phyloP scores from a whole-genome alignment of 495 filamentous ascomycete species.

The Penicillium turbatum region DNA sequence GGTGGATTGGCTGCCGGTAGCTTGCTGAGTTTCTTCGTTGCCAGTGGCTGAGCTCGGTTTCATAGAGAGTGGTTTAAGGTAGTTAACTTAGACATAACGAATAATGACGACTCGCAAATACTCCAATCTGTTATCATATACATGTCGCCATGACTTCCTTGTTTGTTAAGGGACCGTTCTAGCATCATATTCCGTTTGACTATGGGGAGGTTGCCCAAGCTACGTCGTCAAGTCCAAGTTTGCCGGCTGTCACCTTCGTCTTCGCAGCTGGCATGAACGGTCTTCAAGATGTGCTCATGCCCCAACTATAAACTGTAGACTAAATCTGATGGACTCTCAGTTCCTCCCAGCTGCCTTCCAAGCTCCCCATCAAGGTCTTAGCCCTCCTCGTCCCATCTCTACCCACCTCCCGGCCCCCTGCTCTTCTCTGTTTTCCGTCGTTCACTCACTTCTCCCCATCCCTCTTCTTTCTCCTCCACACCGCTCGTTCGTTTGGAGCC shows the following conservation, averaged over 20 bases:
- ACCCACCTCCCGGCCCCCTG: background rate
- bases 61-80: background rate
- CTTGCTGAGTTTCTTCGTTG: slow-evolving; percentile 77
- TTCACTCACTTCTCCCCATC: too few relatives aligned
- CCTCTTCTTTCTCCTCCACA: background rate
- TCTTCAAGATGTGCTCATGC: background rate
- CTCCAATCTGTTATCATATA: background rate
- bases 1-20: slow-evolving; percentile 80
- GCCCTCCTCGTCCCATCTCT: background rate
- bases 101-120: background rate
- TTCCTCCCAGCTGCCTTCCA: too few relatives aligned
- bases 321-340: background rate
- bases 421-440: background rate
- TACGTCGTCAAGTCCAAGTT: background rate
- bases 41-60: slow-evolving; percentile 21
- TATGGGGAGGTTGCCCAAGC: background rate
- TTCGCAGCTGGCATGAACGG: background rate
- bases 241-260: background rate
- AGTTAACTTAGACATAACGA: background rate
- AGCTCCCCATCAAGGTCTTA: background rate
- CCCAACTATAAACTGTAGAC: background rate
- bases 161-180: background rate
- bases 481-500: background rate
- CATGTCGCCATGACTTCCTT: background rate
- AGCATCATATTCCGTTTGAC: background rate